phyloP scores from a whole-genome alignment of 495 filamentous ascomycete genomes.

The Hypoxylon perforatum region DNA sequence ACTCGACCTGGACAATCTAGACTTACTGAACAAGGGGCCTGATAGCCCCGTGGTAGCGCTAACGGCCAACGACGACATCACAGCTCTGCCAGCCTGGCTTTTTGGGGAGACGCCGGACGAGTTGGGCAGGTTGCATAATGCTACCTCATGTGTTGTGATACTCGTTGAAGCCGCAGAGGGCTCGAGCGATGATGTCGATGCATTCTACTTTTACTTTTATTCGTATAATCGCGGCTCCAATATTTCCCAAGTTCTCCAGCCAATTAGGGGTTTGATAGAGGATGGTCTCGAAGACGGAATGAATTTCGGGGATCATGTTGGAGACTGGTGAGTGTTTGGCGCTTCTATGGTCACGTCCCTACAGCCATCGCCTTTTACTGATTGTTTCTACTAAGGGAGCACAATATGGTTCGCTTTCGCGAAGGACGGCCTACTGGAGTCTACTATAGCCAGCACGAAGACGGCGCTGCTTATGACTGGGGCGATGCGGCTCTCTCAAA shows the following conservation, averaged over 20 bases:
- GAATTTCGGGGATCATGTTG: constrained; percentile 24
- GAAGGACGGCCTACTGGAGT: constrained; percentile 12
- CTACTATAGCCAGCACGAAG: constrained; percentile 18
- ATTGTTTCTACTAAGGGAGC: constrained; percentile 9
- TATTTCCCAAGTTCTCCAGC: constrained; percentile 11
- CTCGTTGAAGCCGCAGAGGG: constrained; percentile 23
- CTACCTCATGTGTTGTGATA: constrained; percentile 40
- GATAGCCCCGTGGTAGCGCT: constrained; percentile 32
- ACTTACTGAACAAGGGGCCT: constrained; percentile 23
- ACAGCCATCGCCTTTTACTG: not conserved
- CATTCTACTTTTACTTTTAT: constrained; percentile 26
- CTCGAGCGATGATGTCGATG: constrained; percentile 7
- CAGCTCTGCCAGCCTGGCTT: constrained; percentile 38
- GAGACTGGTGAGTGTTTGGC: constrained; percentile 14
- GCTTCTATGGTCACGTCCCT: not conserved
- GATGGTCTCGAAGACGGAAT: constrained; percentile 16
- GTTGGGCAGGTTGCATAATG: constrained; percentile 34
- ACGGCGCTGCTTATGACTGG: constrained; percentile 17
- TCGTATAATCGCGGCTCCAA: constrained; percentile 21
- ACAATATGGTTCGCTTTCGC: constrained; percentile 19
- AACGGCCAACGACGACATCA: constrained; percentile 44
- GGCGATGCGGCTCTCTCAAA: constrained; percentile 2
- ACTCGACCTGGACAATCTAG: constrained; percentile 27
- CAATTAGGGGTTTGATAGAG: constrained; percentile 12
- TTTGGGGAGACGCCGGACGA: constrained; percentile 41